Conservation (phyloP, 31 red algal species). For the Asparagopsis taxiformis region DNA sequence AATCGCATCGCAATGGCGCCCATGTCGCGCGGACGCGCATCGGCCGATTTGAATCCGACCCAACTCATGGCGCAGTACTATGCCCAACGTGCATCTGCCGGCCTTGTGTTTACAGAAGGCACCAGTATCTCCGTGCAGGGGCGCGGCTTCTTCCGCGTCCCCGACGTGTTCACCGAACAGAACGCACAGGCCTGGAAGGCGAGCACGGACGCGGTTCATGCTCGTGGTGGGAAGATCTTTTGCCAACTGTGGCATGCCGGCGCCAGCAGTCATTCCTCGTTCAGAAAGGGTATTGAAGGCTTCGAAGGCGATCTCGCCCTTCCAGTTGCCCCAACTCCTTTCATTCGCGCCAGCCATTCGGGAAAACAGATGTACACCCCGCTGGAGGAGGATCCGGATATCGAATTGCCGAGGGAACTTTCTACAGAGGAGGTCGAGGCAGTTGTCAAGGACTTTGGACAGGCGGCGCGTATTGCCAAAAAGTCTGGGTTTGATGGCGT, state of each 20-base stretch:
- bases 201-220: conserved; percentile 70
- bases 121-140: conserved; percentile 46
- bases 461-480: too few species aligned
- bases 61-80: conserved; percentile 81
- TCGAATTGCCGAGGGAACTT: too few species aligned
- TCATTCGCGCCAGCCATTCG: too few species aligned
- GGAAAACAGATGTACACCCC: too few species aligned
- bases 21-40: conserved; percentile 72
- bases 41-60: conserved; percentile 8
- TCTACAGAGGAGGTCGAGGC: too few species aligned
- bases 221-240: conserved; percentile 60
- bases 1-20: conserved; percentile 91
- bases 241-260: conserved; percentile 91
- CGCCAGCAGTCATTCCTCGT: conserved; percentile 50
- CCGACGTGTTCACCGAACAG: conserved; percentile 60
- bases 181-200: conserved; percentile 51
- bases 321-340: too few species aligned
- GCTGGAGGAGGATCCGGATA: too few species aligned
- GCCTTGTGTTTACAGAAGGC: conserved; percentile 79
- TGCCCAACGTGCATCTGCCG: conserved; percentile 57
- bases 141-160: conserved; percentile 56
- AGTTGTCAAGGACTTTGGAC: too few species aligned
- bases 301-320: too few species aligned
- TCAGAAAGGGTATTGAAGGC: conserved; percentile 50
- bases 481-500: conserved; percentile 27